Evolutionary conservation across 352 stramenopile genomes (phyloP), one percentile per base, ranked within the genome.

Genomic region (Thraustotheca clavata): DNA sequence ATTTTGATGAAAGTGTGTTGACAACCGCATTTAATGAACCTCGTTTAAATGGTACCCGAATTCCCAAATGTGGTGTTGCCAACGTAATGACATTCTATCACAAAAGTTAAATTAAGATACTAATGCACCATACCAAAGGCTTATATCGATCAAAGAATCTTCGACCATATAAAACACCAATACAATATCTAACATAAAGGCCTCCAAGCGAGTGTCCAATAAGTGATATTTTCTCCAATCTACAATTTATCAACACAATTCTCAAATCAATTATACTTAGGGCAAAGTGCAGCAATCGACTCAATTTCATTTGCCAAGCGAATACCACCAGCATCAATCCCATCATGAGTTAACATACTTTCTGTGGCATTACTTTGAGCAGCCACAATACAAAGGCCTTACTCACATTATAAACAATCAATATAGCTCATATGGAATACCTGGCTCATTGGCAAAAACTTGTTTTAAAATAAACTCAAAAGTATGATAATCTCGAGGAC

Each of bases 21-120:
- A 77, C 80, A 24, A 93, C 48, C 31, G 76, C 73, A 62, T 91
- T 93, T 27, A 81, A 71, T 9, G 73, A 69, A 4, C 77, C 77
- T 14, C 77, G 76, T 50, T 75, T 52, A 31, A 52, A 73, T 29
- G 83, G 77, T 20, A 77, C 76, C 26, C 81, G 79, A 27, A 88
- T 87, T 46, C 83, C 83, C 50, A 93, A 66, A 40, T 93, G 81
- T n/a, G 83, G 83, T 32, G 79, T 80, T 39, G 83, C 83, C 34
- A 92, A 67, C 35, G 83, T 86, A 48, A 93, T 78, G 39, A 93
- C 89, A 66, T 91, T 93, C 83, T 92, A 67, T 34, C 33, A 59
- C 8, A 27, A 68, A 67, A 24, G 8, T 46, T 9, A 49, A 43
- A 46, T 8, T 3, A 14, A 20, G n/a, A 33, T n/a, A 61, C 59